Base-by-base conservation (phyloP, 2,329 filamentous ascomycete species). In the Trichoderma breve region DNA sequence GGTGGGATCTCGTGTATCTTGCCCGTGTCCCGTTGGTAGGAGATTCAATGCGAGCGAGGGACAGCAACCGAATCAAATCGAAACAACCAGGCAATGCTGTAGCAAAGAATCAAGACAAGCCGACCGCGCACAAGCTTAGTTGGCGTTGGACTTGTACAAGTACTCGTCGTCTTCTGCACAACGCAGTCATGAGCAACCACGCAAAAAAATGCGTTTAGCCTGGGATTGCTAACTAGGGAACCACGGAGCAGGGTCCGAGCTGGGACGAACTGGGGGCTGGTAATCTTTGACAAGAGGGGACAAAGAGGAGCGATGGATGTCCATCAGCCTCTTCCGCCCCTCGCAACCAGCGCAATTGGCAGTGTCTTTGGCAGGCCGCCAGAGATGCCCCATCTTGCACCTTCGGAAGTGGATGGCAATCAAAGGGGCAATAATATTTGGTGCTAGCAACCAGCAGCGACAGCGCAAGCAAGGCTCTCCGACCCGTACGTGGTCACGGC, bases 331-430 rank as follows among this genome's bases (percentile, higher is more conserved):
- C 47, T 61, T 61, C 39, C 18, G 43, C 43, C 55, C 55, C 28
- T 66, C 21, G 39, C 43, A 72, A 58, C 34, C 58, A 36, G 36
- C 43, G 43, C 24, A 14, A 61, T 43, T 43, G 15, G 36, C 36
- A 43, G 36, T 43, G 36, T 43, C 36, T 43, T 43, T 18, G 36
- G 36, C 36, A 43, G 65, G 47, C 66, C 32, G 53, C 15, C 57
- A 53, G 30, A 26, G 65, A 36, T 21, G 65, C 58, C 57, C 57
- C 47, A 21, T 69, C 18, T 30, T 58, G 58, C 51, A 47, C 39
- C 65, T 71, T 65, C 28, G 61, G 34, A 53, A 71, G 53, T 64
- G 71, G 66, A 57, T 53, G 58, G 66, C n/a, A 72, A 71, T 72
- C 67, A 71, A 72, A 72, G 60, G 60, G 47, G 66, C 26, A 58